phyloP scores from a whole-genome alignment of 2,329 filamentous ascomycete species.

The Arthrobotrys musiformis region DNA sequence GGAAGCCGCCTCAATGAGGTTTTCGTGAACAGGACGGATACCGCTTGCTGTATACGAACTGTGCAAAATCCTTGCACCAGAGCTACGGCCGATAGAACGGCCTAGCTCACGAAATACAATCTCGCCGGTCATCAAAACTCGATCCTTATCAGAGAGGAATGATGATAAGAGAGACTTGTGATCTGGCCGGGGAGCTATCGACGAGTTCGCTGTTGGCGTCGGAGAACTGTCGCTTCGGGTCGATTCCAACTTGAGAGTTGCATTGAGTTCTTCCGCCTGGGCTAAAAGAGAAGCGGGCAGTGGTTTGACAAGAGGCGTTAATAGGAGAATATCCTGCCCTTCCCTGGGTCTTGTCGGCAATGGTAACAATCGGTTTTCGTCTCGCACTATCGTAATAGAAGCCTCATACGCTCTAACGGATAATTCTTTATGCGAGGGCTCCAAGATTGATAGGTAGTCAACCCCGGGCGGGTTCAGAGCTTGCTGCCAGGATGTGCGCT shows the following conservation, averaged over 20 bases:
- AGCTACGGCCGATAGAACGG: constrained; percentile 83
- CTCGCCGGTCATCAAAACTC: constrained; percentile 83
- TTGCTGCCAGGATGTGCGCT: constrained; percentile 89
- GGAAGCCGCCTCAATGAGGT: constrained; percentile 72
- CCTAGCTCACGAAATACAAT: constrained; percentile 91
- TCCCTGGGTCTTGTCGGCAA: constrained; percentile 63
- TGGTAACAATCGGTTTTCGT: constrained; percentile 86
- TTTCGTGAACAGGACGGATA: constrained; percentile 73
- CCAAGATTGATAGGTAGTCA: constrained; percentile 77
- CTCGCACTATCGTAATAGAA: constrained; percentile 91
- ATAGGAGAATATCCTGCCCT: constrained; percentile 64
- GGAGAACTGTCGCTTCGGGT: constrained; percentile 64
- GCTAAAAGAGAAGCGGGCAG: constrained; percentile 57
- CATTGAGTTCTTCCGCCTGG: constrained; percentile 37
- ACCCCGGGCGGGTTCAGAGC: constrained; percentile 84
- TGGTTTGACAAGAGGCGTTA: constrained; percentile 71
- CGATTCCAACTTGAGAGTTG: constrained; percentile 28
- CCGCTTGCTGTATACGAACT: constrained; percentile 82
- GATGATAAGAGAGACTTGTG: constrained; percentile 31
- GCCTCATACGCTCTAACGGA: constrained; percentile 89
- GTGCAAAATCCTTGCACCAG: constrained; percentile 79
- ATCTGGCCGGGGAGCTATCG: constrained; percentile 39
- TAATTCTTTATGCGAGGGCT: constrained; percentile 83
- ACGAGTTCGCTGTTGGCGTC: constrained; percentile 61
- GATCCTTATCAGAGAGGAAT: constrained; percentile 66